phyloP scores from a whole-genome alignment of 768 basidiomycete genomes.

The Boletus vermiculosoides region DNA sequence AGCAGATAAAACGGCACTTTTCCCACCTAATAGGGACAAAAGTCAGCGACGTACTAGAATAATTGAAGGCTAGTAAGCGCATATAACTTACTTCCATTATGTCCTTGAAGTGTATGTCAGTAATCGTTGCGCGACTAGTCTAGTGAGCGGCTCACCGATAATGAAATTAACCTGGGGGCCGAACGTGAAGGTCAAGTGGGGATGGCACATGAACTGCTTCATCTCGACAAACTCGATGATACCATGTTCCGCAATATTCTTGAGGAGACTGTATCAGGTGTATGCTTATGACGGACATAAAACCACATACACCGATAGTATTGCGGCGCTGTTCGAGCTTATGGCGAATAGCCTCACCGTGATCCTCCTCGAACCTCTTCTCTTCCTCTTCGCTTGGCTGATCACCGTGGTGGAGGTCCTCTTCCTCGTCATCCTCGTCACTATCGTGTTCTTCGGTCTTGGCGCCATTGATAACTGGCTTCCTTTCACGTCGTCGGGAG shows the following conservation, averaged over 20 bases:
- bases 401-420: conserved; percentile 37
- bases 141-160: conserved; percentile 56
- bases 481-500: conserved; percentile 26
- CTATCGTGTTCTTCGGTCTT: conserved; percentile 29
- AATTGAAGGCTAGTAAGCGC: neutral
- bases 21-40: conserved; percentile 62
- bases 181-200: conserved; percentile 77
- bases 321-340: conserved; percentile 46
- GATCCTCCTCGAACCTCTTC: conserved; percentile 60
- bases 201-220: conserved; percentile 96
- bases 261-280: neutral
- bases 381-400: conserved; percentile 54
- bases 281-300: conserved; percentile 34
- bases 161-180: conserved; percentile 97
- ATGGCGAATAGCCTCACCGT: conserved; percentile 55
- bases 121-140: neutral
- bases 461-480: conserved; percentile 30
- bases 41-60: neutral
- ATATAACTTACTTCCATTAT: conserved; percentile 80
- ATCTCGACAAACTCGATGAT: conserved; percentile 85
- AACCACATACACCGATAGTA: conserved; percentile 45
- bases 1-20: conserved; percentile 91
- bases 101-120: conserved; percentile 47
- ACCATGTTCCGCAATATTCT: conserved; percentile 84
- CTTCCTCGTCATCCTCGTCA: conserved; percentile 32